Conservation (phyloP, 164 flowering plant genomes). For the Hamamelis virginiana region DNA sequence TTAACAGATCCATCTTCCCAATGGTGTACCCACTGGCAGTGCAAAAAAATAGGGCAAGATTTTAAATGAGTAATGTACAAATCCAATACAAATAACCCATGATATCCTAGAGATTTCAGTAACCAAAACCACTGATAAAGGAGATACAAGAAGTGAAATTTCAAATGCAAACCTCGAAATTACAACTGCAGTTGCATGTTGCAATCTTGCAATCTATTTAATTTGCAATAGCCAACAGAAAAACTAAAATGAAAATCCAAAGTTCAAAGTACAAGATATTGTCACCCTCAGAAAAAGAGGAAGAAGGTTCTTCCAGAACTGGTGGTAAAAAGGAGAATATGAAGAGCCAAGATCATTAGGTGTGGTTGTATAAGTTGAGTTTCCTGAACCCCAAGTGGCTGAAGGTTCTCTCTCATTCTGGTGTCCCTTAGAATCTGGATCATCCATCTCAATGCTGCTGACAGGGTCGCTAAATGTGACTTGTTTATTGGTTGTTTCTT, state of each 20-base stretch:
- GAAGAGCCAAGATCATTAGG: conserved; percentile 66
- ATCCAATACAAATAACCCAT: neutral
- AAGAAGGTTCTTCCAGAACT: conserved; percentile 92
- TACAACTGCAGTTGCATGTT: conserved; percentile 84
- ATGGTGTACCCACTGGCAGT: conserved; percentile 85
- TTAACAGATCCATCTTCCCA: conserved; percentile 91
- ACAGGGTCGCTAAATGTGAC: conserved; percentile 64
- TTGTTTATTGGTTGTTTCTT: conserved; percentile 48
- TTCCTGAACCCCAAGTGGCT: conserved; percentile 66
- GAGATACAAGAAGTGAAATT: neutral
- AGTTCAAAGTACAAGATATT: neutral
- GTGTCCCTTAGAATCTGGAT: conserved; percentile 41
- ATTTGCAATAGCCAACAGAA: neutral
- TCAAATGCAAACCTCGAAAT: conserved; percentile 71
- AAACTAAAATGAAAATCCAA: neutral
- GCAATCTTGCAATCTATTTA: conserved; percentile 11
- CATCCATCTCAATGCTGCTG: conserved; percentile 59
- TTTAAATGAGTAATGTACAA: neutral
- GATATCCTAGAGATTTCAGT: neutral
- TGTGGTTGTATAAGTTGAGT: conserved; percentile 43
- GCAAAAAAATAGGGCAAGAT: conserved; percentile 9
- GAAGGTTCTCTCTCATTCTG: conserved; percentile 57
- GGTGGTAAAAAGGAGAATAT: conserved; percentile 76
- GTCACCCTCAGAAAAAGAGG: conserved; percentile 93
- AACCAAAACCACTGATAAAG: conserved; percentile 52